Conservation (phyloP, 2,329 filamentous ascomycete species). For the Aspergillus quadrilineatus region DNA sequence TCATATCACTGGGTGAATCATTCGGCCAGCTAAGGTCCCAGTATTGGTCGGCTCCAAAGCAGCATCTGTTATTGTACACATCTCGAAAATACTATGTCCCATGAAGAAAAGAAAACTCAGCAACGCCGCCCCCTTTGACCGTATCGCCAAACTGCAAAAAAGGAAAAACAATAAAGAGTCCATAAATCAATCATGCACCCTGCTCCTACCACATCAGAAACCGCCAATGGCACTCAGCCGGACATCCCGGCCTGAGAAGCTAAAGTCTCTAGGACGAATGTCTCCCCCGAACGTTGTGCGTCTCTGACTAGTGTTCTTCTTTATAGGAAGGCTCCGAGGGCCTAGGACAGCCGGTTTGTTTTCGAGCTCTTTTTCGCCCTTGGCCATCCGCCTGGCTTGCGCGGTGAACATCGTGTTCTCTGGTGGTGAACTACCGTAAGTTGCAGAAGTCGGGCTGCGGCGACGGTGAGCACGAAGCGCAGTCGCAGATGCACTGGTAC, state of each 20-base stretch:
- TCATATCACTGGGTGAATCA: neutral
- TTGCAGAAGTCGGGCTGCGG: constrained; percentile 55
- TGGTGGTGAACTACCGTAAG: constrained; percentile 54
- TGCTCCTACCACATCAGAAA: constrained; percentile 33
- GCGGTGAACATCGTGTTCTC: constrained; percentile 64
- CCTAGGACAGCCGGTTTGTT: constrained; percentile 59
- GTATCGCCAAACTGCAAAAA: constrained; percentile 21
- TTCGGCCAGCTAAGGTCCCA: neutral
- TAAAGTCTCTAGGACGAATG: constrained; percentile 40
- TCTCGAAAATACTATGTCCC: constrained; percentile 25
- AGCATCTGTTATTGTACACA: constrained; percentile 31
- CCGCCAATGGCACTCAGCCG: constrained; percentile 40
- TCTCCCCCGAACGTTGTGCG: constrained; percentile 46
- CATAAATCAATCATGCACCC: constrained; percentile 24
- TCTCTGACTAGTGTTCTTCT: constrained; percentile 51
- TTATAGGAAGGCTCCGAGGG: constrained; percentile 59
- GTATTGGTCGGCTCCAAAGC: constrained; percentile 8
- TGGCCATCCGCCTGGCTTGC: constrained; percentile 66
- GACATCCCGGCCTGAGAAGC: constrained; percentile 39
- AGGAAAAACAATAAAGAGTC: constrained; percentile 16
- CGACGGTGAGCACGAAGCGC: constrained; percentile 50
- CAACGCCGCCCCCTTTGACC: constrained; percentile 27
- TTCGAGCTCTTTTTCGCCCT: constrained; percentile 58
- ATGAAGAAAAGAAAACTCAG: constrained; percentile 16
- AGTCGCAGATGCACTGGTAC: constrained; percentile 38